A percentile compares a stretch with the other conserved stretches of the same genome.
phyloP scores from a whole-genome alignment of 1,284 basidiomycete genomes.

The Cryptococcus sp. region DNA sequence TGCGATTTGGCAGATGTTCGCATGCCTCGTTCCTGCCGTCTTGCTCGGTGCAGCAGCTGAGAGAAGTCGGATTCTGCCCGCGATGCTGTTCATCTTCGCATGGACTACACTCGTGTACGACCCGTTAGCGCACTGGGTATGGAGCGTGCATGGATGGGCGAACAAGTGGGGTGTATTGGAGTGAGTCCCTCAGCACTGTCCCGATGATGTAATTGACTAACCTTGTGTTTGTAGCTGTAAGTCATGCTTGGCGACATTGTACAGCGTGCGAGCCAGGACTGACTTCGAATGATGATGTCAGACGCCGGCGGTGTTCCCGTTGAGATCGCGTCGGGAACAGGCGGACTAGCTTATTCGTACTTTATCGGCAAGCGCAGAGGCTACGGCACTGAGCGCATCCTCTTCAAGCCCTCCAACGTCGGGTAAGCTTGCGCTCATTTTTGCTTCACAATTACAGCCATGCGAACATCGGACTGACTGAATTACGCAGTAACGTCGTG shows the following conservation, averaged over 20 bases:
- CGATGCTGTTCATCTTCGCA: conserved; percentile 81
- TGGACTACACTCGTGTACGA: conserved; percentile 70
- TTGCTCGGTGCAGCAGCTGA: conserved; percentile 72
- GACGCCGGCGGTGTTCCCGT: conserved; percentile 81
- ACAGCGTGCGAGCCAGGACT: not conserved
- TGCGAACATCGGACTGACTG: conserved; percentile 2
- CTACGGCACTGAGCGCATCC: conserved; percentile 76
- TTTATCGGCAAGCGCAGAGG: conserved; percentile 60
- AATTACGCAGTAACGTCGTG: conserved; percentile 62
- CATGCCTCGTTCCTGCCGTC: conserved; percentile 58
- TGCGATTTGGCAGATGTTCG: conserved; percentile 39
- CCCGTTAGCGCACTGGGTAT: conserved; percentile 75
- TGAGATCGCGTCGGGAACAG: conserved; percentile 86
- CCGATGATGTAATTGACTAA: not conserved
- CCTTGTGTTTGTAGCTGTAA: conserved; percentile 9
- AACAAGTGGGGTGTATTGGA: conserved; percentile 88
- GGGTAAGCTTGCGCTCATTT: conserved; percentile 49
- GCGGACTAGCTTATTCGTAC: conserved; percentile 80
- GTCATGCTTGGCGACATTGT: not conserved
- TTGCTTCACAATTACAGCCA: not conserved
- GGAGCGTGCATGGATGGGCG: conserved; percentile 80
- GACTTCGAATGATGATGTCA: conserved; percentile 14
- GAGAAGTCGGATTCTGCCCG: conserved; percentile 80
- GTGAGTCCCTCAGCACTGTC: conserved; percentile 47
- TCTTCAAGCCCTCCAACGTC: conserved; percentile 92